phyloP scores from a whole-genome alignment of 1,284 basidiomycete species.

The Ustilago xerochloae region DNA sequence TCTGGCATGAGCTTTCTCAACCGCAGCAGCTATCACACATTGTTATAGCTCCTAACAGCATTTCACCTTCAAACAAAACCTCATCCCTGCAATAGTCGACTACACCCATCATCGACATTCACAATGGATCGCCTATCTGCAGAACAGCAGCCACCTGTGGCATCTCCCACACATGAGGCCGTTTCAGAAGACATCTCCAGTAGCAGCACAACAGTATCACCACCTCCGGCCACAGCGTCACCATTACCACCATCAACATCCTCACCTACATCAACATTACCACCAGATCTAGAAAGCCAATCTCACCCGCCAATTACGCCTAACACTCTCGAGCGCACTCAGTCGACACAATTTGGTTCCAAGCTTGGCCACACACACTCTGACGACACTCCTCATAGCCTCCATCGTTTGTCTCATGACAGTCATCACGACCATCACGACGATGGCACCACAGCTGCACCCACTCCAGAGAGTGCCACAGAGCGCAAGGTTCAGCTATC shows the following conservation, averaged over 20 bases:
- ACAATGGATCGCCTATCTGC: slow-evolving; percentile 7
- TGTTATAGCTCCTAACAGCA: neutral
- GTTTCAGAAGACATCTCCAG: neutral
- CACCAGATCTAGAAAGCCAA: slow-evolving; percentile 20
- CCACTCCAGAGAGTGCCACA: slow-evolving; percentile 31
- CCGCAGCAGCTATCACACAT: neutral
- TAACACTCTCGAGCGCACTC: slow-evolving; percentile 2
- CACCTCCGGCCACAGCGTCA: slow-evolving; percentile 8
- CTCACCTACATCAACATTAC: slow-evolving; percentile 3
- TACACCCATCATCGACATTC: neutral
- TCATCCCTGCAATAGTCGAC: neutral
- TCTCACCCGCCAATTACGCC: neutral
- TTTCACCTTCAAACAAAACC: too few relatives aligned
- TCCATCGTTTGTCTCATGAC: slow-evolving; percentile 9
- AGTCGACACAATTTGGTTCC: neutral
- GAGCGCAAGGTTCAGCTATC: slow-evolving; percentile 70
- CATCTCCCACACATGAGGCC: neutral
- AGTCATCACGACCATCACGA: slow-evolving; percentile 2
- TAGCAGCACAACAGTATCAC: slow-evolving; percentile 2
- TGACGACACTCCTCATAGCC: slow-evolving; percentile 3
- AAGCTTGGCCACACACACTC: slow-evolving; percentile 16
- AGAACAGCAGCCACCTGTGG: slow-evolving; percentile 5
- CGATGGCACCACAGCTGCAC: slow-evolving; percentile 23
- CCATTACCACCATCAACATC: slow-evolving; percentile 15
- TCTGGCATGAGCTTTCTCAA: slow-evolving; percentile 12